Conservation (phyloP, 2,329 filamentous ascomycete genomes). For the Penicillium sp. region DNA sequence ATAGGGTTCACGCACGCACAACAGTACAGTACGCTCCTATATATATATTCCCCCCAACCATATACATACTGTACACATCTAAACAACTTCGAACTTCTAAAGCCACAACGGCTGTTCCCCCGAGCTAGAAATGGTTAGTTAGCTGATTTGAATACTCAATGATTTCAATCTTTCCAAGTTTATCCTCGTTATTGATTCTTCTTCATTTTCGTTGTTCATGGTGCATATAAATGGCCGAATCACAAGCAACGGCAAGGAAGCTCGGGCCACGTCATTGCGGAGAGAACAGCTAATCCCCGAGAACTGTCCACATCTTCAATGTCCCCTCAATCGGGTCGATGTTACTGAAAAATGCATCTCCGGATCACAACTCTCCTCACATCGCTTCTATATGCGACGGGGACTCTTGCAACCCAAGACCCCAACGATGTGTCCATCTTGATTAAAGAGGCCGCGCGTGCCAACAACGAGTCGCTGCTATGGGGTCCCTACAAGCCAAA, state of each 20-base stretch:
- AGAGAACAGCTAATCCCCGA: slow-evolving; percentile 24
- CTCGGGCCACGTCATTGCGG: slow-evolving; percentile 37
- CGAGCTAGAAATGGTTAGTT: background rate
- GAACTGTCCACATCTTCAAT: slow-evolving; percentile 18
- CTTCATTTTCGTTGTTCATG: background rate
- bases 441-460: slow-evolving; percentile 44
- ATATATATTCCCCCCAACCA: background rate
- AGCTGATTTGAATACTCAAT: background rate
- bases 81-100: no score
- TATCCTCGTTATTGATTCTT: no score
- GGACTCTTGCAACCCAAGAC: slow-evolving; percentile 28
- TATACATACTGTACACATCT: background rate
- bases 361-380: slow-evolving; percentile 27
- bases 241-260: slow-evolving; percentile 14
- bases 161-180: no score
- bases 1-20: no score
- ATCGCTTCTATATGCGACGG: slow-evolving; percentile 30
- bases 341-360: slow-evolving; percentile 30
- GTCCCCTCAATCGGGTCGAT: slow-evolving; percentile 18
- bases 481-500: slow-evolving; percentile 97
- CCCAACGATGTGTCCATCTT: slow-evolving; percentile 36
- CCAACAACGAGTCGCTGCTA: slow-evolving; percentile 78
- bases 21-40: background rate
- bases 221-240: background rate
- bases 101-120: no score